Evolutionary conservation across 768 basidiomycete genomes (phyloP), one percentile per base, ranked within the genome.

Genomic region (Boletus pseudopeckii): DNA sequence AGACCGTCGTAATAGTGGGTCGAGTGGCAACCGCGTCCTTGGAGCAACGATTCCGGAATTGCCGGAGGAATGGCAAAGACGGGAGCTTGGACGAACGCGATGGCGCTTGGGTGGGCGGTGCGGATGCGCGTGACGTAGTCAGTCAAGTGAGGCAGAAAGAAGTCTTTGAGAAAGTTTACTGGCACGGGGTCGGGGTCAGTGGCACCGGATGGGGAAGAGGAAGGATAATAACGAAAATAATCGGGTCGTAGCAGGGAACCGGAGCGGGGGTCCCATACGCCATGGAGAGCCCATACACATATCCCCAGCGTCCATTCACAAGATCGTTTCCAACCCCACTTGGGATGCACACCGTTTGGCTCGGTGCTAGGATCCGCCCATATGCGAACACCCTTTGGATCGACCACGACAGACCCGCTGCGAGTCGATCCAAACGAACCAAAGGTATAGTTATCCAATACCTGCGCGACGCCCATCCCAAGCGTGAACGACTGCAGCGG

Each of bases 1-100:
- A 98, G 74, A 1, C 95, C 95, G 61, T 98, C 95, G 64, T 98
- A 98, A 69, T 93, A 98, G 68, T 98, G 96, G 0, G 85, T 78
- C 5, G 88, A 85, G 59, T 90, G 87, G 32, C 74, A 82, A 28
- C 80, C 85, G 2, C 87, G 83, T 2, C 94, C 85, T 14, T 81
- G 77, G 17, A 84, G 70, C 14, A 85, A 70, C 9, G 80, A 77
- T 22, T 80, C 78, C 8, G 80, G 78, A 1, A 84, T 67, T 22
- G 69, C 61, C 0, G 94, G 92, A 0, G 95, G 96, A 2, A 74
- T 72, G 0, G 83, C 85, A 65, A 98, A 98, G 1, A 98, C 92
- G 7, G 95, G 91, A 0, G 92, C 90, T 55, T 95, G 91, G 43
- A 96, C 75, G 65, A 98, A 96, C n/a, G 86, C 75, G 59, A 98